Base-by-base conservation (phyloP, 306 rosid species). In the Mucuna pruriens region DNA sequence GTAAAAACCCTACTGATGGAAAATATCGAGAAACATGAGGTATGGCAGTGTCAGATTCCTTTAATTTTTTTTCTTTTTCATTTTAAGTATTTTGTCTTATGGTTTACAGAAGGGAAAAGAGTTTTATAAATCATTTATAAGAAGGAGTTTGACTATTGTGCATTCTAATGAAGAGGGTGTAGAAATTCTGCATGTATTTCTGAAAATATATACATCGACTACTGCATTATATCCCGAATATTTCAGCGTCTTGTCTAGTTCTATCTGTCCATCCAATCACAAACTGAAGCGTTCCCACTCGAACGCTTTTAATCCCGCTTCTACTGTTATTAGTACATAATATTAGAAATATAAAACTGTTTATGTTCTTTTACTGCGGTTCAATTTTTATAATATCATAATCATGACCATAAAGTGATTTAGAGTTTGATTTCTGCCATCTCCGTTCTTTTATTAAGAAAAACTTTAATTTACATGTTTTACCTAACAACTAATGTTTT, bases 21-120 rank as follows among this genome's bases (percentile, higher is more conserved):
- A 83, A 76, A 33, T 79, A 79, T 67, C 83, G 61, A 73, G 51
- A 72, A 49, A 49, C 80, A 81, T 81, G 60, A 39, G 44, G 57
- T 65, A 63, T 63, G 80, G 38, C 68, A 8, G 16, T 81, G 84
- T 74, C 84, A 74, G 84, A 51, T 51, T 81, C 69, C 75, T 6
- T 65, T 29, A 1, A 19, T 38, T 4, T 7, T 57, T 17, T 34
- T 2, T 5, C 39, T 16, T 57, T 58, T 57, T 25, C 22, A 25
- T 25, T 45, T 62, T 12, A 3, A 10, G n/a, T 10, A 36, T 3
- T 17, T 4, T 70, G 6, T 15, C 20, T 52, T 19, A 38, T 54
- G 76, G 17, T 13, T 80, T 71, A 25, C 74, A 34, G 51, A 64
- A 77, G 42, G 42, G 31, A 25, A 51, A 20, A 23, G 33, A 52